Evolutionary conservation across 345 rosid genomes (phyloP).

Genomic region (Hibiscus mutabilis): DNA sequence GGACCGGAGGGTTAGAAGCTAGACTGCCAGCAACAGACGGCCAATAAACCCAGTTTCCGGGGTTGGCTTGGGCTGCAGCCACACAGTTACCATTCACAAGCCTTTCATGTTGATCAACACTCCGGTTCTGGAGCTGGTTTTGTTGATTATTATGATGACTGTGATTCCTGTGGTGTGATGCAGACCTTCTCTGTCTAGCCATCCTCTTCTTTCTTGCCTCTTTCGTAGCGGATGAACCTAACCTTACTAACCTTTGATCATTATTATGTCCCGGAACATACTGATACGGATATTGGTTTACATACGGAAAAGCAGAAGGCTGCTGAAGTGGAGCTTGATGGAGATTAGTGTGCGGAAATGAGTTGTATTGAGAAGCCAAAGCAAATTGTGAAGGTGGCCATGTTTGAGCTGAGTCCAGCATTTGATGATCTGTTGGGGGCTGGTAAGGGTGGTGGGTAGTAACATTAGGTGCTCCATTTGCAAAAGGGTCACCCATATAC

Average conservation of each 20-base stretch:
- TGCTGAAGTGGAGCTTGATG: slow-evolving; percentile 18
- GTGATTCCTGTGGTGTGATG: slow-evolving; percentile 41
- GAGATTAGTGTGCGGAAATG: slow-evolving; percentile 26
- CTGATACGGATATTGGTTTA: slow-evolving; percentile 47
- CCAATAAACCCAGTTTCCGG: slow-evolving; percentile 69
- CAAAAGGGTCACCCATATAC: slow-evolving; percentile 34
- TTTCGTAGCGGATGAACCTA: slow-evolving; percentile 78
- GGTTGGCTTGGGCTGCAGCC: slow-evolving; percentile 17
- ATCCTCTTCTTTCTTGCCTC: slow-evolving; percentile 98
- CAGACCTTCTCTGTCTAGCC: slow-evolving; percentile 85
- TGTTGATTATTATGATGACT: slow-evolving; percentile 26
- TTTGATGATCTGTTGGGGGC: slow-evolving; percentile 28
- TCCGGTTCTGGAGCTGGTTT: slow-evolving; percentile 32
- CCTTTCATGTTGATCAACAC: slow-evolving; percentile 33
- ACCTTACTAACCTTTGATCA: slow-evolving; percentile 37
- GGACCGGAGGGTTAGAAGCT: slow-evolving; percentile 17
- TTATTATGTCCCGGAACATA: slow-evolving; percentile 36
- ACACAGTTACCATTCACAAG: slow-evolving; percentile 26
- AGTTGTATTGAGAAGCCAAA: slow-evolving; percentile 25
- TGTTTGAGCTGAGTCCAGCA: slow-evolving; percentile 40
- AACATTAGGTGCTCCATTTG: slow-evolving; percentile 27
- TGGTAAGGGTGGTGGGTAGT: slow-evolving; percentile 20
- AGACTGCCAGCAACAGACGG: slow-evolving; percentile 22
- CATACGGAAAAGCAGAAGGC: slow-evolving; percentile 37
- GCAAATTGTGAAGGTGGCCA: slow-evolving; percentile 43